Evolutionary conservation across 495 filamentous ascomycete species (phyloP).

Genomic region (Penicillium nucicola): DNA sequence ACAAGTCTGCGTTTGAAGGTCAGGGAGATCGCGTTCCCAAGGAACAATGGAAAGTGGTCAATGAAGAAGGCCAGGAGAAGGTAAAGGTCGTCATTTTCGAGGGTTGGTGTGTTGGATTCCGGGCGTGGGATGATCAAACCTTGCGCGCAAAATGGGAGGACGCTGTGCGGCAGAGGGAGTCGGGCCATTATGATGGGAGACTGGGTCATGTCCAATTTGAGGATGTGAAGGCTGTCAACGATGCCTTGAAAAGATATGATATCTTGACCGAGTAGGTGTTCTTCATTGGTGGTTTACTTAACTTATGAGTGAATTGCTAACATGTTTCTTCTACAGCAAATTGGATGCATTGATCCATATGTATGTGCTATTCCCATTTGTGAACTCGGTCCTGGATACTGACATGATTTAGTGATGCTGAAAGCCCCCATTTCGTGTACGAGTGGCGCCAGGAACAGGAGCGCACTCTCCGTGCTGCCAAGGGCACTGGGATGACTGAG

Average conservation of each 20-base stretch:
- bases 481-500: conserved; percentile 75
- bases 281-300: conserved; percentile 1
- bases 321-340: conserved; percentile 33
- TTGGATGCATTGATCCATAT: conserved; percentile 86
- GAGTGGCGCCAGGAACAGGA: conserved; percentile 87
- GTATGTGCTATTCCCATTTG: conserved; percentile 33
- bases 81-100: conserved; percentile 75
- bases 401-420: conserved; percentile 61
- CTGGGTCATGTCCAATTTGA: conserved; percentile 60
- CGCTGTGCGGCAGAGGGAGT: conserved; percentile 45
- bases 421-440: conserved; percentile 75
- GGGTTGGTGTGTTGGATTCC: conserved; percentile 91
- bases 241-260: conserved; percentile 66
- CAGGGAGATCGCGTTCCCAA: conserved; percentile 71
- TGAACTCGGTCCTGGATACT: background rate
- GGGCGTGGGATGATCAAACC: conserved; percentile 52
- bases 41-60: conserved; percentile 59
- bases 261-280: conserved; percentile 57
- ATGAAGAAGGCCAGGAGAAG: conserved; percentile 46
- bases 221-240: conserved; percentile 71
- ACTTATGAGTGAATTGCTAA: too few species aligned
- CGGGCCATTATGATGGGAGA: conserved; percentile 38
- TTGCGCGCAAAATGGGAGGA: conserved; percentile 56
- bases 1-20: conserved; percentile 76
- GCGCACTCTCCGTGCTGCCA: conserved; percentile 57